Conservation (phyloP, 2,329 filamentous ascomycete species). For the Colletotrichum phormii region DNA sequence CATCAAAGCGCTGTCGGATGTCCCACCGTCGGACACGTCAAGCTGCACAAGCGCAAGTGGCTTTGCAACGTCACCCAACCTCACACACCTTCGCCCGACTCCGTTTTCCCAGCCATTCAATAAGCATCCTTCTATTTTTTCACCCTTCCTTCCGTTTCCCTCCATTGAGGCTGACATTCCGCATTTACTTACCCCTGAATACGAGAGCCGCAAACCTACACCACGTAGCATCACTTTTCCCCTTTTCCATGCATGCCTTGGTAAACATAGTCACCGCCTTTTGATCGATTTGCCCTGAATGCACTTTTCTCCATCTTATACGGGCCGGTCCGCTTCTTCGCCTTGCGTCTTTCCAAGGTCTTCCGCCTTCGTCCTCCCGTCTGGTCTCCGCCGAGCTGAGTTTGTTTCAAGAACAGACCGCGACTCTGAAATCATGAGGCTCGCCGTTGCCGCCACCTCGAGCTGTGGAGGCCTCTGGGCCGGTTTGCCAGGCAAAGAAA, state of each 20-base stretch:
- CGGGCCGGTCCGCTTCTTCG: slow-evolving; percentile 17
- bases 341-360: neutral
- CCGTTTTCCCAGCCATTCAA: slow-evolving; percentile 18
- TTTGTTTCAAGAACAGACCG: slow-evolving; percentile 12
- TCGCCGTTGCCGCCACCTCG: neutral
- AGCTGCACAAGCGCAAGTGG: slow-evolving; percentile 19
- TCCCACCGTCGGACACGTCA: slow-evolving; percentile 21
- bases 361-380: neutral
- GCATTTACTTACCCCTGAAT: neutral
- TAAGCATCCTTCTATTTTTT: neutral
- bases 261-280: slow-evolving; percentile 10
- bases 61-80: slow-evolving; percentile 13
- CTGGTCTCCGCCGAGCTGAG: slow-evolving; percentile 4
- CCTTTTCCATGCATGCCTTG: neutral
- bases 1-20: slow-evolving; percentile 8
- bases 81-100: neutral
- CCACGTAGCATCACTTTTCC: neutral
- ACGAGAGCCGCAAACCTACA: neutral
- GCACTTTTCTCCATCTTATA: neutral
- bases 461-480: neutral
- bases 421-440: neutral
- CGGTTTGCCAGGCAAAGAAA: neutral
- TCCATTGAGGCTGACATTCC: neutral
- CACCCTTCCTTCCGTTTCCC: neutral
- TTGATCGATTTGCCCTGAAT: neutral